phyloP scores from a whole-genome alignment of 2,329 filamentous ascomycete species.

The Colletotrichum melonis region DNA sequence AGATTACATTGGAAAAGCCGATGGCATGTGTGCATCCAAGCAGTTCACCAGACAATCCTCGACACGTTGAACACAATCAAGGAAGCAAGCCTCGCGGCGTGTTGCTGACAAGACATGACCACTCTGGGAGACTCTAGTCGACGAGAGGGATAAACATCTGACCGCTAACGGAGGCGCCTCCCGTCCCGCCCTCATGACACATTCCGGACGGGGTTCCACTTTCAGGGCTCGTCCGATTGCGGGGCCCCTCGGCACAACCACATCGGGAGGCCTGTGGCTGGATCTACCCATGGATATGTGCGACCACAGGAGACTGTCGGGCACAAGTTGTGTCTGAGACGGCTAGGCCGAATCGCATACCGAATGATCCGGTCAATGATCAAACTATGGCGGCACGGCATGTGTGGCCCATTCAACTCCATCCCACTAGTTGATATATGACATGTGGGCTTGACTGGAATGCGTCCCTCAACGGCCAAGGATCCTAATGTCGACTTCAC shows the following conservation, averaged over 20 bases:
- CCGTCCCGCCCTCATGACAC: neutral
- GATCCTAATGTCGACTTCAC: neutral
- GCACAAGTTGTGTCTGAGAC: neutral
- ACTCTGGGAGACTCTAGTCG: neutral
- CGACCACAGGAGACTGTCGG: neutral
- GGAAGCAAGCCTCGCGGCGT: neutral
- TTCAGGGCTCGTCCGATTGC: neutral
- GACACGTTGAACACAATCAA: neutral
- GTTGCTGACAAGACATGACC: neutral
- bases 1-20: neutral
- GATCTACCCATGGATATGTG: neutral
- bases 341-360: neutral
- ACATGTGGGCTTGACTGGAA: neutral
- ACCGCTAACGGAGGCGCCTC: neutral
- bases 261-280: neutral
- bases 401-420: neutral
- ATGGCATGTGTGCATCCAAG: neutral
- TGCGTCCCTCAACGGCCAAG: neutral
- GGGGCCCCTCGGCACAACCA: neutral
- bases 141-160: neutral
- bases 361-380: neutral
- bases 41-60: neutral
- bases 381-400: neutral
- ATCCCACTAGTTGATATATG: neutral
- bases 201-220: slow-evolving; percentile 1